Base-by-base conservation (phyloP, 495 filamentous ascomycete genomes). In the Choiromyces venosus region DNA sequence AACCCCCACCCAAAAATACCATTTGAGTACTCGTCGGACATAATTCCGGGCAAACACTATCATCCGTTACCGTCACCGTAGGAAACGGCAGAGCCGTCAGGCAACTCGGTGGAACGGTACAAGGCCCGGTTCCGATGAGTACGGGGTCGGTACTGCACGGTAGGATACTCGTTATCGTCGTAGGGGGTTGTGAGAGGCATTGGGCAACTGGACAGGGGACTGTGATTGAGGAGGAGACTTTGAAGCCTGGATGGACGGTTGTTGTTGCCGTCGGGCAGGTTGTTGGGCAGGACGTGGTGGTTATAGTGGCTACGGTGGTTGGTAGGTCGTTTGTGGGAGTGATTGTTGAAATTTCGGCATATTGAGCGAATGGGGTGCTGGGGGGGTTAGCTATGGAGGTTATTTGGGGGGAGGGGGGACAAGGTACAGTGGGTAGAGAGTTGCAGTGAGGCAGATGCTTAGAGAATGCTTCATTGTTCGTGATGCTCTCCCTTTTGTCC, bases 61-160 rank as follows among this genome's bases (percentile, higher is more conserved):
- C 56, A 18, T 67, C 65, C 37, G 37, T 52, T 1, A 73, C 74
- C 2, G 56, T 64, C 6, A 67, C 66, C 7, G 75, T 77, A 5
- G 44, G 46, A 8, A 42, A 38, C 4, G 66, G 39, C 39, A 10
- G 16, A 33, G 25, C 52, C 14, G 69, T 70, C 0, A 75, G 65
- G 36, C 75, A 77, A 35, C 65, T 77, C 69, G 68, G 73, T 16
- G 75, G 75, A 37, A 72, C 40, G 5, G 75, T 76, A 39, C 75
- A 77, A n/a, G 67, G 71, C 46, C 65, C 66, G 12, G 74, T 35
- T 37, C 44, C 21, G 16, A 73, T 75, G 2, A 67, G 65, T 14
- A 66, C 69, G 29, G 25, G 52, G 18, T 37, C 19, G 14, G 74
- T 73, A 4, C 66, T 71, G 75, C 75, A 77, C 1, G 74, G 75